Conservation (phyloP, 306 rosid species). For the barrel medic (Medicago truncatula) region DNA sequence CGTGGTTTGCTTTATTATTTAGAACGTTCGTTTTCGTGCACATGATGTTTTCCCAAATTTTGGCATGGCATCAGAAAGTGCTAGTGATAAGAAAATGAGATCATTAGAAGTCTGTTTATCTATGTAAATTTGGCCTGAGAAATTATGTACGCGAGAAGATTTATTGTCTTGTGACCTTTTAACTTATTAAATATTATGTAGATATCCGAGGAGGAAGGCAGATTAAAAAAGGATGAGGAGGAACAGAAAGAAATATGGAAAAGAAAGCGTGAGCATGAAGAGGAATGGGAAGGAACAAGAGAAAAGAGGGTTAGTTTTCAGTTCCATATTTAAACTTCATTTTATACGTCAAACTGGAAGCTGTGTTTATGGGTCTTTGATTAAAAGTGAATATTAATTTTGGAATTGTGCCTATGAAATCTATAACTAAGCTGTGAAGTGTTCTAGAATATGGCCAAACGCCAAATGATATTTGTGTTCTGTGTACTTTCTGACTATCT, state of each 20-base stretch:
- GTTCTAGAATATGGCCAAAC: constrained; percentile 23
- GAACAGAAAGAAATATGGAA: constrained; percentile 98
- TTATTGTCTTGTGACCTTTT: constrained; percentile 34
- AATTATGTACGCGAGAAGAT: constrained; percentile 9
- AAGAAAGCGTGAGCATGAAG: constrained; percentile 97
- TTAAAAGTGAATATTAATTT: not conserved
- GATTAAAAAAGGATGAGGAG: constrained; percentile 95
- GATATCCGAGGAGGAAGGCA: constrained; percentile 99
- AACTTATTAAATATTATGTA: constrained; percentile 47
- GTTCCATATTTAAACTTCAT: constrained; percentile 27
- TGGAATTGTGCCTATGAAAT: constrained; percentile 7
- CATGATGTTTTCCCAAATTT: not conserved
- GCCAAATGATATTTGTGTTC: constrained; percentile 25
- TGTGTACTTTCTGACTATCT: not conserved
- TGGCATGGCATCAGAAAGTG: constrained; percentile 1
- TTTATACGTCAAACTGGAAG: constrained; percentile 28
- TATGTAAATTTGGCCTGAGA: constrained; percentile 5
- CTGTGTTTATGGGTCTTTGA: constrained; percentile 14
- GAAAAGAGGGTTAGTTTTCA: constrained; percentile 83
- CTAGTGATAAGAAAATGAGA: constrained; percentile 1
- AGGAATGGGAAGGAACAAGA: constrained; percentile 99
- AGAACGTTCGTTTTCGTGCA: not conserved
- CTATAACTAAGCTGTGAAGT: not conserved
- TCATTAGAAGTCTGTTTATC: constrained; percentile 22
- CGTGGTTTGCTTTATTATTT: not conserved